Percentiles rank a stretch among this genome's conserved stretches.
Conservation (phyloP, 1,284 basidiomycete genomes). For the Cryptococcus sp. region DNA sequence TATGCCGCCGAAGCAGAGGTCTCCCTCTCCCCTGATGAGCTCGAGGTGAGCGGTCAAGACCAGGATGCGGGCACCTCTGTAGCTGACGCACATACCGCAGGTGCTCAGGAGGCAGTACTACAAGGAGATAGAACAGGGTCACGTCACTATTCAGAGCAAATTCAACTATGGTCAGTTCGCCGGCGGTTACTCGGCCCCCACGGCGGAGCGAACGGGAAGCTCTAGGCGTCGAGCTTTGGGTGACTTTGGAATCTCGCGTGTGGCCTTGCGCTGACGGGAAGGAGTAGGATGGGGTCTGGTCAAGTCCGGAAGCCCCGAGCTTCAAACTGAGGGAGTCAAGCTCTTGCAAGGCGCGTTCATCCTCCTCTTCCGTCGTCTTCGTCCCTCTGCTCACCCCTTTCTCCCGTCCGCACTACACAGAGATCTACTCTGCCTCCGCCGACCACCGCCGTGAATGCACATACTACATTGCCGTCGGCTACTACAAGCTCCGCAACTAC, state of each 20-base stretch:
- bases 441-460: slow-evolving; percentile 87
- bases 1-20: slow-evolving; percentile 93
- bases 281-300: slow-evolving; percentile 73
- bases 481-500: slow-evolving; percentile 96
- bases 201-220: neutral
- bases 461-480: slow-evolving; percentile 93
- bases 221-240: neutral
- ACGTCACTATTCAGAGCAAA: slow-evolving; percentile 91
- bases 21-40: slow-evolving; percentile 81
- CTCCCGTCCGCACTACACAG: slow-evolving; percentile 52
- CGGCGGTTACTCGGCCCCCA: too few relatives aligned
- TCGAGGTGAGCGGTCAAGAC: slow-evolving; percentile 60
- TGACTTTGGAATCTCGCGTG: neutral
- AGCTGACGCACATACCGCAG: slow-evolving; percentile 50
- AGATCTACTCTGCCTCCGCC: slow-evolving; percentile 88
- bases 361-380: neutral
- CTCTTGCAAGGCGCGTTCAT: slow-evolving; percentile 73
- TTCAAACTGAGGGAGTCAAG: slow-evolving; percentile 86
- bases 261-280: neutral
- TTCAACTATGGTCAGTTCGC: slow-evolving; percentile 80
- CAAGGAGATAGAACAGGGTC: slow-evolving; percentile 75
- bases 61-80: neutral
- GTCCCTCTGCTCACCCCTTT: slow-evolving; percentile 8
- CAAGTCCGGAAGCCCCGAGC: slow-evolving; percentile 74
- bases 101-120: slow-evolving; percentile 82